phyloP scores from a whole-genome alignment of 192 early-diverging fungal genomes.

The Dissophora ornata region DNA sequence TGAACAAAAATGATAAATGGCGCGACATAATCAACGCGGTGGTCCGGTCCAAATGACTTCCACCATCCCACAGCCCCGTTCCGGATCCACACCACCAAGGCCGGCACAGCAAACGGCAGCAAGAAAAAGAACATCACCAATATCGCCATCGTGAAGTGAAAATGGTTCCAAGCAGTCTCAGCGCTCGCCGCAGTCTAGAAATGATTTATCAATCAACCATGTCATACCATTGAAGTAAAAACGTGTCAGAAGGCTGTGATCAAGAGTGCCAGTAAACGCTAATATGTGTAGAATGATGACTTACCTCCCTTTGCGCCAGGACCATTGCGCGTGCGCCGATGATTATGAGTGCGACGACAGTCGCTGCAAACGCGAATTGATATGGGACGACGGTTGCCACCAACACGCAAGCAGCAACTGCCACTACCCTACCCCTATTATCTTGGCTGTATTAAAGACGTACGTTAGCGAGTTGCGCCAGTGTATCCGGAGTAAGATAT shows the following conservation, averaged over 20 bases:
- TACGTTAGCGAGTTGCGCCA: too few relatives aligned
- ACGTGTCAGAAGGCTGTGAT: too few relatives aligned
- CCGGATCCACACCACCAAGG: conserved; percentile 78
- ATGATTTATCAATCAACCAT: too few relatives aligned
- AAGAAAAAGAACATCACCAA: conserved; percentile 71
- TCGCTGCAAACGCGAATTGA: conserved; percentile 80
- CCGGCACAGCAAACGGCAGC: conserved; percentile 74
- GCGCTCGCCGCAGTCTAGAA: background rate
- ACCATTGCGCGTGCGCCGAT: conserved; percentile 60
- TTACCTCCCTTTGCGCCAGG: conserved; percentile 41
- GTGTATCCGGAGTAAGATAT: too few relatives aligned
- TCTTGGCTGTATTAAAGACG: too few relatives aligned
- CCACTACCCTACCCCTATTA: conserved; percentile 6
- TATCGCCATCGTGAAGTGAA: conserved; percentile 67
- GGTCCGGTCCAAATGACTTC: conserved; percentile 74
- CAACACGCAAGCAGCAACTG: conserved; percentile 60
- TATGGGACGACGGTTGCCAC: conserved; percentile 76
- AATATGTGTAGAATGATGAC: conserved; percentile 2
- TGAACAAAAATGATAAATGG: conserved; percentile 62
- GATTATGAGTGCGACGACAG: conserved; percentile 67
- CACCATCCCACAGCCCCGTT: conserved; percentile 78
- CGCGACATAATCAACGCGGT: conserved; percentile 61
- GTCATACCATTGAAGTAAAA: too few relatives aligned
- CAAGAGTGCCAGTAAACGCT: background rate
- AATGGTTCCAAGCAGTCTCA: conserved; percentile 43